Evolutionary conservation across 768 basidiomycete species (phyloP), one percentile per base, ranked within the genome.

Genomic region (Naganishia friedmannii): DNA sequence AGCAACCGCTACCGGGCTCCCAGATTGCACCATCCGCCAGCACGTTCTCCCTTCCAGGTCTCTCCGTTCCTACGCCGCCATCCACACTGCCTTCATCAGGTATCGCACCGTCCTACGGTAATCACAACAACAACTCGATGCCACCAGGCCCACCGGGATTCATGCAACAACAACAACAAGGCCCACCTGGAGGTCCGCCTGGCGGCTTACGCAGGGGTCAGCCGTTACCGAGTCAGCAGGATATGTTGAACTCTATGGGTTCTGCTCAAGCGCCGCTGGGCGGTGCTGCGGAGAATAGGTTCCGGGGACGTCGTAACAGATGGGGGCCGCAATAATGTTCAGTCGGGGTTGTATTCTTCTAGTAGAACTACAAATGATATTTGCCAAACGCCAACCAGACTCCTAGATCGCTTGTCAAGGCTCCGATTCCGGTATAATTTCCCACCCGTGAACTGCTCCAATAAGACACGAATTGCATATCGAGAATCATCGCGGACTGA

Each of bases 171-270:
- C 42, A 42, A 42, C 42, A 42, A 42, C 42, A 42, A 42, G 9
- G 15, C 57, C 45, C 26, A 7, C 56, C 28, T 31, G 15, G 9
- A 12, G 37, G 32, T 26, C 42, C 53, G 23, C 37, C 67, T 48
- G 53, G 37, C 13, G 69, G 45, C 3, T 28, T 46, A 21, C 71
- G 78, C 34, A 60, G 73, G 10, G 72, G 73, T 56, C 83, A 83
- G 13, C 80, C 84, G 67, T 74, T 85, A 65, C 84, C 84, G 7
- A 81, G 82, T 53, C 87, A 87, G 73, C 85, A 86, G 46, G 87
- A 88, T 37, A 82, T 85, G 78, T 85, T 79, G 48, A 70, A 71
- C 34, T 73, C 74, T 79, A 74, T 73, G n/a, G 74, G 70, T 45
- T 34, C 39, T 26, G 34, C 34, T 37, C 34, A 37, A 37, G 34